Conservation (phyloP, 2,329 filamentous ascomycete genomes). For the Cladosporium phlei region DNA sequence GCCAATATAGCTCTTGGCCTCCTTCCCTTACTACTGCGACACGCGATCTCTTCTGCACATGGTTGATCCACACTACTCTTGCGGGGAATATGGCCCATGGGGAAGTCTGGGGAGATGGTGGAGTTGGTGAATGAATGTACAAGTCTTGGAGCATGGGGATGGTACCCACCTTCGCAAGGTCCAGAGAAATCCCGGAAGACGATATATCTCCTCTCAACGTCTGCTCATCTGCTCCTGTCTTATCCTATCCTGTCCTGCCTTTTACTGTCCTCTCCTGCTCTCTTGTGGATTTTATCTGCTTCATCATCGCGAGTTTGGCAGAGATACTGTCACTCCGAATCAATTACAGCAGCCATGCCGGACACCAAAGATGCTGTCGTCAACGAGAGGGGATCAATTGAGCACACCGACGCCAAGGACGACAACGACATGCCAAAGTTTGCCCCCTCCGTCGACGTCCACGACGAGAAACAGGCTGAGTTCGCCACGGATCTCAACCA, state of each 20-base stretch:
- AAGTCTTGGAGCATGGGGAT: background rate
- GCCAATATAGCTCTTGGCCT: background rate
- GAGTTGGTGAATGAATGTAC: no score
- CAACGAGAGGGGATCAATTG: background rate
- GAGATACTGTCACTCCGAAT: background rate
- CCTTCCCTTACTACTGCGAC: background rate
- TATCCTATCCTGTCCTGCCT: background rate
- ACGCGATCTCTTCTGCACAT: background rate
- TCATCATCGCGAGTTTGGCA: background rate
- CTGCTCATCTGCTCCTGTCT: background rate
- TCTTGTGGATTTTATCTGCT: background rate
- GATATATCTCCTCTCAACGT: background rate
- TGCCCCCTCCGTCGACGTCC: background rate
- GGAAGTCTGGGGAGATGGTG: constrained; percentile 11
- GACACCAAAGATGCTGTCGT: background rate
- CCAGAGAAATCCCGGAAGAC: background rate
- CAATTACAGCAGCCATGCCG: background rate
- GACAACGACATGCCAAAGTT: background rate
- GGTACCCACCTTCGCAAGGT: background rate
- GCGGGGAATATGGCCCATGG: background rate
- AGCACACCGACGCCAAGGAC: background rate
- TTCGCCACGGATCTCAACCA: constrained; percentile 10
- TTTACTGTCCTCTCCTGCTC: background rate
- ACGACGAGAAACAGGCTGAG: constrained; percentile 1
- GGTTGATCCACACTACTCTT: background rate